phyloP scores from a whole-genome alignment of 257 asterid species.

The Solanum sparsipilum region DNA sequence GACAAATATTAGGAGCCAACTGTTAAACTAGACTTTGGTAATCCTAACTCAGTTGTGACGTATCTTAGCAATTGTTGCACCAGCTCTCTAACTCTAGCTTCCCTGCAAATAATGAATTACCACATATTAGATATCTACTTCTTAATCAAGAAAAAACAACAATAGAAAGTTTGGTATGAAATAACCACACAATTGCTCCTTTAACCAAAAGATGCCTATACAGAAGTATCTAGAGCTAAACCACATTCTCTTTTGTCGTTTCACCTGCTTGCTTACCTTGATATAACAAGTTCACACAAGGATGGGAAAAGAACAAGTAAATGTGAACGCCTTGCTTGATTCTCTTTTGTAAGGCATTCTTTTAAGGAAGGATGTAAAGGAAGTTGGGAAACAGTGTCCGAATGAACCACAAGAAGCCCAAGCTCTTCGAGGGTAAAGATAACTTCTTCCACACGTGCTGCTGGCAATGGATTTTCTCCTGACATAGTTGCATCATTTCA shows the following conservation, averaged over 20 bases:
- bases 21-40: conserved; percentile 36
- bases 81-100: conserved; percentile 63
- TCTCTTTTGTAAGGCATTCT: conserved; percentile 33
- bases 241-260: not conserved
- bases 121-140: not conserved
- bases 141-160: not conserved
- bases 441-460: conserved; percentile 77
- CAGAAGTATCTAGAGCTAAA: not conserved
- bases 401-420: conserved; percentile 62
- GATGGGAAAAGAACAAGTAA: conserved; percentile 80
- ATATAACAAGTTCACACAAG: conserved; percentile 83
- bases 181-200: not conserved
- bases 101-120: conserved; percentile 43
- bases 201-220: not conserved
- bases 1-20: not conserved
- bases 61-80: conserved; percentile 73
- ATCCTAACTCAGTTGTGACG: conserved; percentile 55
- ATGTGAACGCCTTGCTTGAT: conserved; percentile 47
- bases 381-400: conserved; percentile 63
- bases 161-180: not conserved
- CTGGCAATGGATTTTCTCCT: conserved; percentile 78
- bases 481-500: conserved; percentile 7
- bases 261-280: conserved; percentile 51
- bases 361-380: conserved; percentile 54
- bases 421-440: conserved; percentile 84